Evolutionary conservation across 257 asterid species (phyloP).

Genomic region (Solanum ossicruentum): DNA sequence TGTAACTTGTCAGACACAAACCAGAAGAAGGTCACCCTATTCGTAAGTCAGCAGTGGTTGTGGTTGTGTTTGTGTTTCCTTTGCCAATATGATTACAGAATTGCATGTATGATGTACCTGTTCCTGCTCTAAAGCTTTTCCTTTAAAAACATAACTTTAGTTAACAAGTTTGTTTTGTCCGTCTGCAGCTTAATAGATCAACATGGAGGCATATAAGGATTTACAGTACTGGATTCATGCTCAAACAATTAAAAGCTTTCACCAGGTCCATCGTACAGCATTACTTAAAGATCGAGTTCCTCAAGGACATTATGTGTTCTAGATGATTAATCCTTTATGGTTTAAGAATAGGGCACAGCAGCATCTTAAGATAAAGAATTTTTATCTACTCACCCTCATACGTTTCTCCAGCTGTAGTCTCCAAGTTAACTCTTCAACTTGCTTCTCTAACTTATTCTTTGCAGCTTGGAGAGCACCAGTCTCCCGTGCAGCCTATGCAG

Average conservation of each 20-base stretch:
- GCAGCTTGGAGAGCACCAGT: slow-evolving; percentile 4
- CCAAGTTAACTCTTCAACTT: slow-evolving; percentile 7
- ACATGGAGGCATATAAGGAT: background rate
- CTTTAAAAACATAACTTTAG: background rate
- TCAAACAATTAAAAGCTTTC: background rate
- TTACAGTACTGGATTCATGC: background rate
- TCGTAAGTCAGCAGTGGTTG: background rate
- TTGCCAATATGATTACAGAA: background rate
- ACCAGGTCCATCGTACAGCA: background rate
- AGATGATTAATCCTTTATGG: background rate
- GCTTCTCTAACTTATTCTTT: background rate
- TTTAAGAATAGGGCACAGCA: background rate
- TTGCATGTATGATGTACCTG: background rate
- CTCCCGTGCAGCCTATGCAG: slow-evolving; percentile 2
- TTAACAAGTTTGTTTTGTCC: background rate
- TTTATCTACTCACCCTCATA: slow-evolving; percentile 1
- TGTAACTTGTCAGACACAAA: background rate
- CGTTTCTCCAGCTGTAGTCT: slow-evolving; percentile 8
- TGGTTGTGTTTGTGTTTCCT: background rate
- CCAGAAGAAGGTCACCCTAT: background rate
- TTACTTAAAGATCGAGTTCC: background rate
- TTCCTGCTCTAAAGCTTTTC: background rate
- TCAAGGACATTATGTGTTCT: background rate
- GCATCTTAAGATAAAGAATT: background rate
- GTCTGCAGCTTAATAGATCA: background rate